A percentile compares a stretch with the other conserved stretches of the same genome.
Conservation (phyloP, 345 rosid genomes). For the Trapa bicornis region DNA sequence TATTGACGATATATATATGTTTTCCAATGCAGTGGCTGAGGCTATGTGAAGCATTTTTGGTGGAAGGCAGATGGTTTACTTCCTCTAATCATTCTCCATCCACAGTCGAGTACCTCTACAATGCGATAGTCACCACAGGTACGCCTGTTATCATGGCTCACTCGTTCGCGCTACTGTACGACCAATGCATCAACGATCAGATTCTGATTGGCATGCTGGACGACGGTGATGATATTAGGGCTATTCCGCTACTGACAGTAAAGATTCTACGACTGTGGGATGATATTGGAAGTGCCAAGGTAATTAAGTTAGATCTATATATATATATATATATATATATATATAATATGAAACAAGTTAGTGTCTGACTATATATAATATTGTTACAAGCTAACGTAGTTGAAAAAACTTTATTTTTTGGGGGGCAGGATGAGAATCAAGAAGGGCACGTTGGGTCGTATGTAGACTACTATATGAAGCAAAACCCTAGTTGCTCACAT, state of each 20-base stretch:
- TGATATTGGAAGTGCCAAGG: conserved; percentile 11
- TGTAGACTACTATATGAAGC: neutral
- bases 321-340: no score
- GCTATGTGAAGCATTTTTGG: conserved; percentile 11
- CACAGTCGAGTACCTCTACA: conserved; percentile 13
- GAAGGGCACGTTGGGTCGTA: conserved; percentile 4
- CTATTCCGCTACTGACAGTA: conserved; percentile 1
- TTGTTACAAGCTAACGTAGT: no score
- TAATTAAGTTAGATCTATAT: no score
- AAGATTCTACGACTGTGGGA: conserved; percentile 44
- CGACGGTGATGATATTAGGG: neutral
- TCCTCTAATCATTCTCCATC: neutral
- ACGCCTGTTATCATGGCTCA: conserved; percentile 7
- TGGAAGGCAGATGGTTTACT: conserved; percentile 18
- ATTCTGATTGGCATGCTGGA: conserved; percentile 20
- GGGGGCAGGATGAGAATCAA: conserved; percentile 15
- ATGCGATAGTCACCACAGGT: conserved; percentile 12
- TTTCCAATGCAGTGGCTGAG: conserved; percentile 12
- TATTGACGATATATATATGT: no score
- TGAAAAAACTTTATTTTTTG: no score
- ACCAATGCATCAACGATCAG: conserved; percentile 5
- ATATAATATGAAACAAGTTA: no score
- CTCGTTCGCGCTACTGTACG: neutral
- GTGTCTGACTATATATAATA: no score
- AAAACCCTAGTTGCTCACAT: conserved; percentile 4